A percentile compares a stretch with the other conserved stretches of the same genome.
These are phyloP conservation scores for Dictyophora rubrovolvata DNA, from an alignment of 768 basidiomycete genomes.

Conservation along the genomic window DNA sequence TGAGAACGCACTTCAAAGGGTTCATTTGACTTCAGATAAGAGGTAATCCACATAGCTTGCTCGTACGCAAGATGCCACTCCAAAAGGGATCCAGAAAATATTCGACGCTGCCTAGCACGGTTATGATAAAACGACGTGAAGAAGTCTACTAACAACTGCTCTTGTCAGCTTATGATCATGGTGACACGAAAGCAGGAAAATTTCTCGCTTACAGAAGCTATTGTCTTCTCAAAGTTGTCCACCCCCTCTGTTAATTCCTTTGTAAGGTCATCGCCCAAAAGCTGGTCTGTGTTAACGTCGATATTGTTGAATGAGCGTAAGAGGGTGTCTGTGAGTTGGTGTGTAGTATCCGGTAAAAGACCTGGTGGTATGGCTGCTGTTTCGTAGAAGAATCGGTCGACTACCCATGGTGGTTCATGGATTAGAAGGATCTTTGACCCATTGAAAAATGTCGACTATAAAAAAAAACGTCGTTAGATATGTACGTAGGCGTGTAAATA, in stretches of 20 bases:
- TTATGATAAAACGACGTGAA: conserved; percentile 58
- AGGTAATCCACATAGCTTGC: neutral
- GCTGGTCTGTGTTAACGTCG: neutral
- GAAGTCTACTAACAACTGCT: conserved; percentile 48
- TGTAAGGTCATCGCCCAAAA: neutral
- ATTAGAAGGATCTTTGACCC: conserved; percentile 42
- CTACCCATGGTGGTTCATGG: conserved; percentile 42
- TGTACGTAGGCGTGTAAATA: no score
- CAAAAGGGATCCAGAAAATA: conserved; percentile 50
- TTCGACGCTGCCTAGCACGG: conserved; percentile 53
- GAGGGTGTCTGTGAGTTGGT: neutral
- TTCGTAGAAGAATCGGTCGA: conserved; percentile 57
- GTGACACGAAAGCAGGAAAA: neutral
- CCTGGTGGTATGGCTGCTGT: conserved; percentile 37
- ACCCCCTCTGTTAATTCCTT: neutral
- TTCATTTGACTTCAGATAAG: neutral
- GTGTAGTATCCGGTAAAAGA: neutral
- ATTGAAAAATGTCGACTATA: conserved; percentile 49
- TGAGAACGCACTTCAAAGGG: conserved; percentile 15
- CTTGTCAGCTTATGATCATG: neutral
- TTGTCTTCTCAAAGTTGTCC: conserved; percentile 9
- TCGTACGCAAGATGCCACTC: conserved; percentile 45
- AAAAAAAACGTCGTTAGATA: conserved; percentile 9
- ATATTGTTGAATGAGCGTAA: neutral
- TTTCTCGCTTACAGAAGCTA: conserved; percentile 1